These are phyloP conservation scores for Penicillium bovifimosum DNA, from an alignment of 495 filamentous ascomycete species.

Conservation along the genomic window DNA sequence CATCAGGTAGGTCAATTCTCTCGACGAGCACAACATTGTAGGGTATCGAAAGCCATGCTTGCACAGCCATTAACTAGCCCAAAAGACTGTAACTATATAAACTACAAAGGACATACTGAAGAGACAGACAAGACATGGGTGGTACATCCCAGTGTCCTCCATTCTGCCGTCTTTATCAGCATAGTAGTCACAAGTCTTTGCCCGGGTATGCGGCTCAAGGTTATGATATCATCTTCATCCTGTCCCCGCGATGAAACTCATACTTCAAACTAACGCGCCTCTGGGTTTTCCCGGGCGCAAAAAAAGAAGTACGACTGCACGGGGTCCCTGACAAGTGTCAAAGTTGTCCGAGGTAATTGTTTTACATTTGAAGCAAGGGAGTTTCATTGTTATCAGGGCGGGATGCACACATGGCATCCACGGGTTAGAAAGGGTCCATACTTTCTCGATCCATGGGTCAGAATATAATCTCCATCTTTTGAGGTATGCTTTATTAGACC, in stretches of 20 bases:
- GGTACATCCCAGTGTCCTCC: no score
- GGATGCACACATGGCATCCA: slow-evolving; percentile 3
- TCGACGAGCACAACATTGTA: no score
- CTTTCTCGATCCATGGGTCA: slow-evolving; percentile 8
- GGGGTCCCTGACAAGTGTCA: no score
- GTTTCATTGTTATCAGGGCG: not conserved
- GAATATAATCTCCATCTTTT: not conserved
- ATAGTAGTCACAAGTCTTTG: no score
- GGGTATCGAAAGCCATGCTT: no score
- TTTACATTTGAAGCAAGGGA: slow-evolving; percentile 4
- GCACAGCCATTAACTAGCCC: no score
- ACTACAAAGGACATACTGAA: no score
- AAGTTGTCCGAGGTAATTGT: not conserved
- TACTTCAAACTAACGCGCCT: not conserved
- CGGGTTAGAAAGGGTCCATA: slow-evolving; percentile 4
- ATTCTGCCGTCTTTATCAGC: no score
- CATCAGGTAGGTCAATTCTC: no score
- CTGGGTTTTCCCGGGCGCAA: not conserved
- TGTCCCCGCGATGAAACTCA: not conserved
- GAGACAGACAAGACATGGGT: no score
- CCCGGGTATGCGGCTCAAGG: not conserved
- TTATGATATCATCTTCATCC: not conserved
- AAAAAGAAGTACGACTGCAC: not conserved
- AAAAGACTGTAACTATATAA: no score
- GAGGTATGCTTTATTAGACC: not conserved